Evolutionary conservation across 164 flowering plant species (phyloP).

Genomic region (Kingdonia uniflora): DNA sequence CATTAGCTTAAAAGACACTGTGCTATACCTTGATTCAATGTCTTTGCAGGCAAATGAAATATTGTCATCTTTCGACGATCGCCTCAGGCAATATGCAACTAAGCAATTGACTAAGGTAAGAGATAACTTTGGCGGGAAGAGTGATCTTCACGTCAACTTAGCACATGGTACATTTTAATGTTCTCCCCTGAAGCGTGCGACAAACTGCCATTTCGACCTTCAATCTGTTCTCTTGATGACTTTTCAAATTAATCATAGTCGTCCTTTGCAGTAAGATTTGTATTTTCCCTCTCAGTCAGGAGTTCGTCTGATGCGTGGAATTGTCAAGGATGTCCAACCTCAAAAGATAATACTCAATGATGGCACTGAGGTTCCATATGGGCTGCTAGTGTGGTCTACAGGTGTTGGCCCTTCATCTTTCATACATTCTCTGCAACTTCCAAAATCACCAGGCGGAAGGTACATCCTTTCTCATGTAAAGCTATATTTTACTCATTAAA

Average conservation of each 20-base stretch:
- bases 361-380: conserved; percentile 93
- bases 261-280: conserved; percentile 7
- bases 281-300: conserved; percentile 63
- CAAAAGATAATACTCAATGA: conserved; percentile 69
- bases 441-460: conserved; percentile 95
- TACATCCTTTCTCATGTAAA: conserved; percentile 7
- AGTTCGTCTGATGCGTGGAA: conserved; percentile 89
- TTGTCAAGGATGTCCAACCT: conserved; percentile 79
- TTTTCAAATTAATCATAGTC: too few species aligned
- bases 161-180: too few species aligned
- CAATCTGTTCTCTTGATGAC: too few species aligned
- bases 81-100: conserved; percentile 80
- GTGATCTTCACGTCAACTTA: too few species aligned
- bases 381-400: conserved; percentile 94
- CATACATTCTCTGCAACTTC: conserved; percentile 41
- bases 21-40: conserved; percentile 1
- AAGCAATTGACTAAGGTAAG: conserved; percentile 81
- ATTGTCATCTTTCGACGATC: conserved; percentile 93
- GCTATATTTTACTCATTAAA: background rate
- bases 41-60: conserved; percentile 86
- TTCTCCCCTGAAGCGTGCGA: too few species aligned
- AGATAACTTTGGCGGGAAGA: background rate
- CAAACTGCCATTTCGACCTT: too few species aligned
- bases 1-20: too few species aligned
- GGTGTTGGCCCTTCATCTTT: conserved; percentile 97